Percentiles rank a stretch among this genome's conserved stretches.
These are phyloP conservation scores for Dipodascopsis uninucleata DNA, from an alignment of 805 yeast species.

Conservation along the genomic window DNA sequence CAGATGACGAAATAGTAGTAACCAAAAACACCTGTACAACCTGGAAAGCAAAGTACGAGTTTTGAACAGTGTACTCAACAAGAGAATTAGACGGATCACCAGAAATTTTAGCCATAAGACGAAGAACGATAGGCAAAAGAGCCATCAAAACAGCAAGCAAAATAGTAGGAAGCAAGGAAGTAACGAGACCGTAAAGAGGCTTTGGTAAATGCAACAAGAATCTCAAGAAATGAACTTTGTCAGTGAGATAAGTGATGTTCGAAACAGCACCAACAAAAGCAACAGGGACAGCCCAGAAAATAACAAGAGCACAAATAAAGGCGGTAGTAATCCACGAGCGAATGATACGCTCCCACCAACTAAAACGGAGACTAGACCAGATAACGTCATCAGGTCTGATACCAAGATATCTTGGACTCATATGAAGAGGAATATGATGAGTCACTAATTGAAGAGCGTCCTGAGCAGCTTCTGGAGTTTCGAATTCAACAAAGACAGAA, in stretches of 20 bases:
- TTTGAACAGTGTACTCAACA: slow-evolving; percentile 77
- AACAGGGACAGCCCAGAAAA: slow-evolving; percentile 95
- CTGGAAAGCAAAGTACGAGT: slow-evolving; percentile 86
- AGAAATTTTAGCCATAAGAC: slow-evolving; percentile 66
- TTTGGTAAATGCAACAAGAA: slow-evolving; percentile 74
- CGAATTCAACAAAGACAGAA: slow-evolving; percentile 77
- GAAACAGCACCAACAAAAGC: slow-evolving; percentile 96
- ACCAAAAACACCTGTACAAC: slow-evolving; percentile 86
- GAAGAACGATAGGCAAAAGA: slow-evolving; percentile 78
- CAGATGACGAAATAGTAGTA: slow-evolving; percentile 77
- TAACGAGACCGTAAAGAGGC: slow-evolving; percentile 71
- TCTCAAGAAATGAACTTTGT: slow-evolving; percentile 65
- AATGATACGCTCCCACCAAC: slow-evolving; percentile 52
- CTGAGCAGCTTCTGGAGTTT: slow-evolving; percentile 82
- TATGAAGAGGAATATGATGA: slow-evolving; percentile 44
- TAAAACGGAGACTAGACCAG: slow-evolving; percentile 71
- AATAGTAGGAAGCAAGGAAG: slow-evolving; percentile 82
- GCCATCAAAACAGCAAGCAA: slow-evolving; percentile 79
- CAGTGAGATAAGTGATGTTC: slow-evolving; percentile 70
- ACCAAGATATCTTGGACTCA: slow-evolving; percentile 52
- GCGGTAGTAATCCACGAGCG: slow-evolving; percentile 58
- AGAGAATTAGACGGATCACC: slow-evolving; percentile 71
- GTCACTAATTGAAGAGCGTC: slow-evolving; percentile 75
- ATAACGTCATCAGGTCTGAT: slow-evolving; percentile 76
- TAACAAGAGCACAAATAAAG: slow-evolving; percentile 59